Base-by-base conservation (phyloP, 192 early-diverging fungal genomes). In the Coemansia sp. region DNA sequence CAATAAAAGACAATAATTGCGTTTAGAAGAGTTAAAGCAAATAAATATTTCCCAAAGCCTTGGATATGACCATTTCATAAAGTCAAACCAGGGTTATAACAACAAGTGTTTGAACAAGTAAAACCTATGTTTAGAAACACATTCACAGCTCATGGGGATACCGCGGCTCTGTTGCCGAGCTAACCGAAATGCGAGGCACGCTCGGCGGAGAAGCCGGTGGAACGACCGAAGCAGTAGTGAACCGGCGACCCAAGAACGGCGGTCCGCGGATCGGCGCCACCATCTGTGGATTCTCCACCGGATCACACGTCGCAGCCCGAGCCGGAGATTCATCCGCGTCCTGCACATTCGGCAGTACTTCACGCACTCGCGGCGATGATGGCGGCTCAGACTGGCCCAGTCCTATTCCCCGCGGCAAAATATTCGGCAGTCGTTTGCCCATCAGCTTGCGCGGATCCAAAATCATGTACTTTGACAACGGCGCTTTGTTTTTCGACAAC, bases 381-480 rank as follows among this genome's bases (percentile, higher is more conserved):
- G 57, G 60, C 34, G 71, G 42, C 11, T 51, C 64, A 1, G 64
- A 63, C 11, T 57, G 61, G 6, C 36, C 71, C 56, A 28, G 7
- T 8, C 31, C 31, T 6, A 23, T 23, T 53, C 52, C 24, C 8
- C 58, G 61, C 3, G 67, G 76, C 46, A 73, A 57, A 1, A 77
- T 48, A 17, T 53, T 70, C 1, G 76, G 76, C 4, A 79, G 63
- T 20, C 76, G 76, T 59, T 67, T 73, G 60, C 76, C 76, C 76
- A 79, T 79, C 24, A 79, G 71, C 61, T 79, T 79, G 31, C 76
- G 63, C 50, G 76, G 76, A 64, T 79, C 76, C 60, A 79, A 54
- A 17, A 79, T 73, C 76, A 79, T 73, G 68, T 79, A 73, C 67
- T 73, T 79, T 44, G 76, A 66, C 28, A 64, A 36, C 53, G 71